These are phyloP conservation scores for Guyanaporus albipodus DNA, from an alignment of 768 basidiomycete genomes.

Conservation along the genomic window DNA sequence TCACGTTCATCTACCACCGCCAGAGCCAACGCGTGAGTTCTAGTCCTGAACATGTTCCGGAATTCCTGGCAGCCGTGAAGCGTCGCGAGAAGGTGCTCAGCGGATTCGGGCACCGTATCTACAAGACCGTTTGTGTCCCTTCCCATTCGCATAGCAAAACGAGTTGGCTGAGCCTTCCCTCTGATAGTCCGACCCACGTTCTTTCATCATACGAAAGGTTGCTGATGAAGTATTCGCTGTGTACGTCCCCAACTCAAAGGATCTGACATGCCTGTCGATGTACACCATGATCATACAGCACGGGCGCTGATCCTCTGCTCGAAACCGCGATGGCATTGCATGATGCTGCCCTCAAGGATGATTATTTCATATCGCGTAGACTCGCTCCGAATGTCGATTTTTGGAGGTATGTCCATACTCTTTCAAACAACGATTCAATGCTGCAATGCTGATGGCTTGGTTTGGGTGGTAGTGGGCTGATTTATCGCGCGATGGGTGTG, in stretches of 20 bases:
- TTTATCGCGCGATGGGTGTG: slow-evolving; percentile 89
- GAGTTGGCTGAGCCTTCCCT: background rate
- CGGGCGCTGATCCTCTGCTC: slow-evolving; percentile 78
- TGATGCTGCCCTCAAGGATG: slow-evolving; percentile 85
- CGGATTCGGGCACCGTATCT: slow-evolving; percentile 86
- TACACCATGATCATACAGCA: slow-evolving; percentile 40
- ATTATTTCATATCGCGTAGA: slow-evolving; percentile 79
- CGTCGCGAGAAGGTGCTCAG: slow-evolving; percentile 83
- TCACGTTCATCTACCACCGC: background rate
- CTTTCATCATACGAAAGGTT: slow-evolving; percentile 85
- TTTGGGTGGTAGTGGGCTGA: slow-evolving; percentile 56
- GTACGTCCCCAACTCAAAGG: slow-evolving; percentile 38
- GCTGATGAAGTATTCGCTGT: slow-evolving; percentile 91
- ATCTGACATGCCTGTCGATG: background rate
- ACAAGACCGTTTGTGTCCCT: slow-evolving; percentile 62
- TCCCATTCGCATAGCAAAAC: background rate
- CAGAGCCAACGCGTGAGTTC: background rate
- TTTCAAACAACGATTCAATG: background rate
- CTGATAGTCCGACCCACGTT: slow-evolving; percentile 79
- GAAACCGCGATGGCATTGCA: slow-evolving; percentile 89
- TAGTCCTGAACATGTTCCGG: slow-evolving; percentile 80
- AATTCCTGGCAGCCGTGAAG: slow-evolving; percentile 84
- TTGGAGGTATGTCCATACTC: slow-evolving; percentile 44
- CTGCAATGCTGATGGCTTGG: background rate
- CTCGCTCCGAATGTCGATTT: slow-evolving; percentile 92